These are phyloP conservation scores for Nigrospora oryzae DNA, from an alignment of 2,329 filamentous ascomycete species.

Conservation along the genomic window DNA sequence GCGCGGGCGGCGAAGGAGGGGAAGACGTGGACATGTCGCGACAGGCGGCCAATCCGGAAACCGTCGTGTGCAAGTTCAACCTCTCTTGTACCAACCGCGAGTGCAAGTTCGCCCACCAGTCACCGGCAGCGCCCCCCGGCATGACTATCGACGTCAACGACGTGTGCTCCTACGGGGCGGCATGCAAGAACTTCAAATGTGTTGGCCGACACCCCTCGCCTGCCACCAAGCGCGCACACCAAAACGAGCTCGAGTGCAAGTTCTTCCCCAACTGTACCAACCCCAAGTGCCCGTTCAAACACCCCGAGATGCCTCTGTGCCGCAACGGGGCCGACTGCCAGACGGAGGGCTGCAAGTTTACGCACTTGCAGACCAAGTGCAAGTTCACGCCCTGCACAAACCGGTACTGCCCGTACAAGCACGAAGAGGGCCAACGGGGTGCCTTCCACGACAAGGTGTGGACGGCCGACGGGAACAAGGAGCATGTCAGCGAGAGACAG, in stretches of 20 bases:
- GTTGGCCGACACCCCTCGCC: slow-evolving; percentile 87
- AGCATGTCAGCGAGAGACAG: slow-evolving; percentile 80
- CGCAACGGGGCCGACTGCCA: slow-evolving; percentile 87
- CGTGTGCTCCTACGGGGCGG: slow-evolving; percentile 74
- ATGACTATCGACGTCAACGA: slow-evolving; percentile 71
- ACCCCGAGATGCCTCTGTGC: slow-evolving; percentile 79
- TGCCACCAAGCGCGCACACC: slow-evolving; percentile 67
- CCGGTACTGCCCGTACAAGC: slow-evolving; percentile 78
- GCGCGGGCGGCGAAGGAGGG: slow-evolving; percentile 28
- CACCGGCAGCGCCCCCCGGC: slow-evolving; percentile 75
- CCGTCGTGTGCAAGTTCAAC: slow-evolving; percentile 83
- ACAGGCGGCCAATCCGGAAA: slow-evolving; percentile 49
- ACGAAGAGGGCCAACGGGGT: slow-evolving; percentile 83
- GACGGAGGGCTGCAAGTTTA: slow-evolving; percentile 77
- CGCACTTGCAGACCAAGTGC: slow-evolving; percentile 77
- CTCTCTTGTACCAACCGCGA: slow-evolving; percentile 79
- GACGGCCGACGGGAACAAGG: slow-evolving; percentile 55
- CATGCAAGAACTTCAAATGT: slow-evolving; percentile 95
- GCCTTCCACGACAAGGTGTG: slow-evolving; percentile 85
- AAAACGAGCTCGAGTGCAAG: slow-evolving; percentile 79
- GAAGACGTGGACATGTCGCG: slow-evolving; percentile 58
- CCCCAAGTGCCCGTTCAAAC: slow-evolving; percentile 77
- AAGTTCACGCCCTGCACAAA: slow-evolving; percentile 89
- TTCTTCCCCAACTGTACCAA: slow-evolving; percentile 92
- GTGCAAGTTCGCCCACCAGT: slow-evolving; percentile 91